A percentile compares a stretch with the other conserved stretches of the same genome.
These are phyloP conservation scores for Blastobotrys ciferrii DNA, from an alignment of 1,139 yeast genomes.

Conservation along the genomic window DNA sequence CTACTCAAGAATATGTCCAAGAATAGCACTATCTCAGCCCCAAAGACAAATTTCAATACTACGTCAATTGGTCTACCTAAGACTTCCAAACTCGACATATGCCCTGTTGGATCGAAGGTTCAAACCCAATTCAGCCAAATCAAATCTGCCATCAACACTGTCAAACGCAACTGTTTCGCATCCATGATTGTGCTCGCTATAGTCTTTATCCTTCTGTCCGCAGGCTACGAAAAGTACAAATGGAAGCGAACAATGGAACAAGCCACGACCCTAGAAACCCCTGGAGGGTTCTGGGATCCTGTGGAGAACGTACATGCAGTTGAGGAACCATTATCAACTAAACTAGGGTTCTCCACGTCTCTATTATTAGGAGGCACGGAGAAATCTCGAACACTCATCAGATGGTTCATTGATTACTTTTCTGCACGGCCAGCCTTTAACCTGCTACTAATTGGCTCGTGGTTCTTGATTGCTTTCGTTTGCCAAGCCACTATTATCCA, in stretches of 20 bases:
- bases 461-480: conserved; percentile 13
- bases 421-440: conserved; percentile 13
- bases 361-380: not conserved
- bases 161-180: conserved; percentile 12
- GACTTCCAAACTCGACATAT: not conserved
- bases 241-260: conserved; percentile 21
- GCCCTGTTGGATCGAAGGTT: conserved; percentile 8
- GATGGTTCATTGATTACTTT: conserved; percentile 19
- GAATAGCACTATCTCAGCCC: not conserved
- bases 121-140: not conserved
- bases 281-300: conserved; percentile 21
- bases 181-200: conserved; percentile 18
- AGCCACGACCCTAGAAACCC: conserved; percentile 18
- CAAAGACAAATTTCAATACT: not conserved
- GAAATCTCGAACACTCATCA: conserved; percentile 1
- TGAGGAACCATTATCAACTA: conserved; percentile 10
- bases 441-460: conserved; percentile 7
- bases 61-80: not conserved
- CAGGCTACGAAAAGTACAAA: conserved; percentile 17
- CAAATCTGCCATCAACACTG: not conserved
- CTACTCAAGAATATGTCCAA: not conserved
- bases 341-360: conserved; percentile 7
- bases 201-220: conserved; percentile 11
- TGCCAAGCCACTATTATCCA: conserved; percentile 6
- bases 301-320: conserved; percentile 17